A percentile compares a stretch with the other conserved stretches of the same genome.
These are phyloP conservation scores for Fraxinus floribunda DNA, from an alignment of 305 asterid species.

Conservation along the genomic window DNA sequence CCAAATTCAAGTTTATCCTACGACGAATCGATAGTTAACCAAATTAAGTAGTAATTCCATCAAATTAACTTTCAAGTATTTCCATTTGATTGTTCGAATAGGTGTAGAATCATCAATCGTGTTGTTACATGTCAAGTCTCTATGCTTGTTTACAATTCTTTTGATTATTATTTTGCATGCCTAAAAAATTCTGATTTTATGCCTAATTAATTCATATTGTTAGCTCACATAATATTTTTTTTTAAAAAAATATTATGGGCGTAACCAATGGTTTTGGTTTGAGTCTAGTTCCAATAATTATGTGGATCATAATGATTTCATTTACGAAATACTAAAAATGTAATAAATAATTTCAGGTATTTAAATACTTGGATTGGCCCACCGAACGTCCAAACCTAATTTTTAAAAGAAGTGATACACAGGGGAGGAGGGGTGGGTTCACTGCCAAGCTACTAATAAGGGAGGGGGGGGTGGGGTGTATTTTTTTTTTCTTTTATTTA, in stretches of 20 bases:
- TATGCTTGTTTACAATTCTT: not conserved
- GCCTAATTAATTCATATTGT: not conserved
- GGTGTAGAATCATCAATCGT: not conserved
- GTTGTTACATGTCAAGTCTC: not conserved
- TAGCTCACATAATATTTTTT: no score
- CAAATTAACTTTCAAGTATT: not conserved
- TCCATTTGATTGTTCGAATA: not conserved
- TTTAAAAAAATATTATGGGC: no score
- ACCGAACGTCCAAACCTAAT: not conserved
- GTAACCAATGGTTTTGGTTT: not conserved
- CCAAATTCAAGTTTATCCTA: not conserved
- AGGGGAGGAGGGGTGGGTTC: no score
- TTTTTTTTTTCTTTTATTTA: no score
- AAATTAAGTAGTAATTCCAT: not conserved
- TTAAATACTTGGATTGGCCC: not conserved
- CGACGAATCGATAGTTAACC: not conserved
- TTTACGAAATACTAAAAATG: no score
- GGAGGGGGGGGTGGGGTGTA: no score
- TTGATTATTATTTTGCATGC: not conserved
- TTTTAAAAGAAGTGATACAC: no score
- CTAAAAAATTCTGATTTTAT: no score
- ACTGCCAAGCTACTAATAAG: no score
- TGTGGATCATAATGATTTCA: not conserved
- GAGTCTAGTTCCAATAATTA: not conserved
- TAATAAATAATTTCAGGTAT: not conserved